A percentile compares a stretch with the other conserved stretches of the same genome.
phyloP scores from a whole-genome alignment of 257 asterid genomes.

The Capsicum rhomboideum region DNA sequence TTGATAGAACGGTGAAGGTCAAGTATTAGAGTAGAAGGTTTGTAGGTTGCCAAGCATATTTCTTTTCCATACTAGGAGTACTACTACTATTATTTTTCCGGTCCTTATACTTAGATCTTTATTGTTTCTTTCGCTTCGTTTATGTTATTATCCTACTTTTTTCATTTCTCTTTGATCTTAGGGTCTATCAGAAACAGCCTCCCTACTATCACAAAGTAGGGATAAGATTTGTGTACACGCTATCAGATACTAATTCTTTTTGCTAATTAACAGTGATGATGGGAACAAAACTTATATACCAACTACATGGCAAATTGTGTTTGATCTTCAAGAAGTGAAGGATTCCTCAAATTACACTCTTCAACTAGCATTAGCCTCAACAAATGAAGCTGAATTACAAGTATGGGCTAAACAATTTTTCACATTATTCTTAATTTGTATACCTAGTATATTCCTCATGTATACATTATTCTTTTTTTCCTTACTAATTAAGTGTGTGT shows the following conservation, averaged over 20 bases:
- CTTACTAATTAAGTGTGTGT: background rate
- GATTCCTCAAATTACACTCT: conserved; percentile 41
- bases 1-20: background rate
- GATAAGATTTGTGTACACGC: background rate
- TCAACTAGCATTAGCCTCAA: conserved; percentile 62
- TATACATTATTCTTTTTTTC: background rate
- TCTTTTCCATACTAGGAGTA: background rate
- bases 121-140: background rate
- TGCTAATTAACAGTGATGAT: conserved; percentile 19
- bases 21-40: background rate
- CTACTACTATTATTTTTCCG: background rate
- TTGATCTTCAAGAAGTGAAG: conserved; percentile 20
- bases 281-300: conserved; percentile 14
- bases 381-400: conserved; percentile 37
- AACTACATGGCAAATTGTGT: conserved; percentile 58
- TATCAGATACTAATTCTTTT: background rate
- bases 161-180: background rate
- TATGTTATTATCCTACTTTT: background rate
- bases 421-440: background rate
- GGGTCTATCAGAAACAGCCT: background rate
- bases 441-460: background rate
- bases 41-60: background rate
- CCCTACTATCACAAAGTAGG: background rate
- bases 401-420: conserved; percentile 10
- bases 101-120: background rate